Evolutionary conservation across 2,329 filamentous ascomycete species (phyloP).

Genomic region (Claviceps sp.): DNA sequence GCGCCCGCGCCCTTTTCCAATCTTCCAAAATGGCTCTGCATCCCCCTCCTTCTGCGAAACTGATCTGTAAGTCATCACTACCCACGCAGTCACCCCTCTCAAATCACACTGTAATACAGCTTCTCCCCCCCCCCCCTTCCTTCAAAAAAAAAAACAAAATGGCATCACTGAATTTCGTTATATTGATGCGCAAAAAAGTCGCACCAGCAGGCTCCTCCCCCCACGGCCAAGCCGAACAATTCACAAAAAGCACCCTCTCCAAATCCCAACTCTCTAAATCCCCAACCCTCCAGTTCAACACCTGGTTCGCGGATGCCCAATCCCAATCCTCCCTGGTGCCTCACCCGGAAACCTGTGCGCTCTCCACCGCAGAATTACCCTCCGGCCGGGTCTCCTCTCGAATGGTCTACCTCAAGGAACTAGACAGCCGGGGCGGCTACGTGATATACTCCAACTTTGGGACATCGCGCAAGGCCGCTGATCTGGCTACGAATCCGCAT

Average conservation of each 20-base stretch:
- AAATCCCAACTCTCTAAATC: conserved; percentile 44
- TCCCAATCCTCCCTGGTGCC: conserved; percentile 44
- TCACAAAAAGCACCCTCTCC: conserved; percentile 49
- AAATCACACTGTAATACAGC: not conserved
- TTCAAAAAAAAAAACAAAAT: not conserved
- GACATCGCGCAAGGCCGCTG: conserved; percentile 54
- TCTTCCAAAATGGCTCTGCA: conserved; percentile 31
- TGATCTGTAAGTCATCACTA: conserved; percentile 30
- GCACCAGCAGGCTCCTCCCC: conserved; percentile 47
- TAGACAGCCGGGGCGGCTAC: conserved; percentile 62
- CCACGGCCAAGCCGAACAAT: conserved; percentile 60
- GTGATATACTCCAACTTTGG: conserved; percentile 91
- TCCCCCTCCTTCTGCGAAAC: conserved; percentile 17
- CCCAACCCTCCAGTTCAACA: conserved; percentile 75
- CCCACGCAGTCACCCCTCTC: too few species aligned
- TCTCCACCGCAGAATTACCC: conserved; percentile 74
- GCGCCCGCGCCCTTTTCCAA: conserved; percentile 9
- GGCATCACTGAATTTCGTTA: too few species aligned
- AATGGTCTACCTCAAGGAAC: conserved; percentile 89
- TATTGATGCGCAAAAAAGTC: conserved; percentile 25
- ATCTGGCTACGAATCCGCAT: conserved; percentile 60
- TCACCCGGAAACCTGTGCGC: conserved; percentile 77
- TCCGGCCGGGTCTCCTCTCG: conserved; percentile 74
- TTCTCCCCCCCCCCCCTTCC: not conserved
- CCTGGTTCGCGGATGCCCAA: conserved; percentile 72